Evolutionary conservation across 2,329 filamentous ascomycete species (phyloP), one percentile per base, ranked within the genome.

Genomic region (Clathrospora elynae): DNA sequence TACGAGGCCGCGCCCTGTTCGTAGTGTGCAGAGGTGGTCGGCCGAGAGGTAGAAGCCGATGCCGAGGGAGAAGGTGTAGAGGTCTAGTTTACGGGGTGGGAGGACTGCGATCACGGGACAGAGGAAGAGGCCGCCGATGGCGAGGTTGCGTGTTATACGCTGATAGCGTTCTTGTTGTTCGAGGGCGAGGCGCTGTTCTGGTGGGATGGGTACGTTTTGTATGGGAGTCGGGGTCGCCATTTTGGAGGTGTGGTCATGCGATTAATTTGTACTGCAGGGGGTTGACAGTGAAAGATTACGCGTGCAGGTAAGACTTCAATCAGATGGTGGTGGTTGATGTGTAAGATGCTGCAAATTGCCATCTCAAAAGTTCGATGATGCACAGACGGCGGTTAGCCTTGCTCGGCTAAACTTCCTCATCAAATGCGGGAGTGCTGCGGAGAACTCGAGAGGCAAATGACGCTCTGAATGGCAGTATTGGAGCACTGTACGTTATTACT

Each of bases 71-170:
- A 82, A 72, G 12, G 81, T 84, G 68, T 82, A 84, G 38, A 79
- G 57, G 59, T 85, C 82, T 35, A 85, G 66, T 66, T 84, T 84
- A 31, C 82, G 79, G 1, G 82, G 82, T 7, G 82, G 82, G 7
- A 85, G 67, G 11, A 76, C 59, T 33, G 77, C 75, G 35, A 85
- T 72, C 6, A 78, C 51, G 1, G 82, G 82, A 46, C 78, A 81
- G 33, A 75, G 61, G 13, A 85, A 59, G 18, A 80, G 64, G 33
- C 75, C 71, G 40, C 66, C 71, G 20, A 81, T 66, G 11, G 80
- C 75, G 50, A 74, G 58, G 52, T 73, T 75, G 62, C 76, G 76
- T 13, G 54, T 53, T 42, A 69, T 51, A 35, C 49, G 52, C 3
- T 58, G 51, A 53, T 61, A 66, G 43, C 57, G 56, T 22, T 56